Base-by-base conservation (phyloP, 768 basidiomycete genomes). In the Lactarius hatsudake region DNA sequence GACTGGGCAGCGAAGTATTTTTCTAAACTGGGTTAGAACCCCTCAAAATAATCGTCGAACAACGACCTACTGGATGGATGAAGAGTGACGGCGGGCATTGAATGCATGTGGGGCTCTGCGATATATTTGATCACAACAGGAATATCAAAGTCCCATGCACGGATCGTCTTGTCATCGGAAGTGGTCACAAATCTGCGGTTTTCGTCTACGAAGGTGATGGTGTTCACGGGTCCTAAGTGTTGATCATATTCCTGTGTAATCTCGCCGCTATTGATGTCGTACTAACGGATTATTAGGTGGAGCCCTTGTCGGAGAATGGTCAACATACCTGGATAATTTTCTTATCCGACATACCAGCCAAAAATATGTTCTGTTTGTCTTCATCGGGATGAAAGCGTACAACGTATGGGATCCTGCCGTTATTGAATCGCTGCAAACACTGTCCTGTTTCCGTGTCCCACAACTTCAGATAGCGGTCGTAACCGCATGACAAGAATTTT, bases 401-500 rank as follows among this genome's bases (percentile, higher is more conserved):
- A 60, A 96, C 94, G 75, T 98, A 95, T 13, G 97, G 95, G 23
- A 95, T 95, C 81, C 98, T 98, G 69, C 96, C 97, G 73, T 98
- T 98, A 71, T 91, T 90, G 79, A 98, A 99, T 8, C 96, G 90
- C 76, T 98, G 92, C 67, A 97, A 78, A 79, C 97, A 98, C 79
- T 98, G 93, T 1, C 95, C 96, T 0, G 97, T 98, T 79, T 99
- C 97, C 23, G 97, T 98, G 73, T 99, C 96, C 97, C 97, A 99
- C 15, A 98, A 82, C 78, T 99, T 99, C 88, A 98, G 95, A 75
- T 94, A 91, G 60, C 95, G 90, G 77, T 99, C 97, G 73, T 97
- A 98, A 60, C 87, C 89, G 71, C 96, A 96, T 18, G 93, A 95
- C 59, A 99, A 76, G 81, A 99, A 98, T 70, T 82, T 84, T 42